Base-by-base conservation (phyloP, 306 rosid genomes). In the Fagus crenata region DNA sequence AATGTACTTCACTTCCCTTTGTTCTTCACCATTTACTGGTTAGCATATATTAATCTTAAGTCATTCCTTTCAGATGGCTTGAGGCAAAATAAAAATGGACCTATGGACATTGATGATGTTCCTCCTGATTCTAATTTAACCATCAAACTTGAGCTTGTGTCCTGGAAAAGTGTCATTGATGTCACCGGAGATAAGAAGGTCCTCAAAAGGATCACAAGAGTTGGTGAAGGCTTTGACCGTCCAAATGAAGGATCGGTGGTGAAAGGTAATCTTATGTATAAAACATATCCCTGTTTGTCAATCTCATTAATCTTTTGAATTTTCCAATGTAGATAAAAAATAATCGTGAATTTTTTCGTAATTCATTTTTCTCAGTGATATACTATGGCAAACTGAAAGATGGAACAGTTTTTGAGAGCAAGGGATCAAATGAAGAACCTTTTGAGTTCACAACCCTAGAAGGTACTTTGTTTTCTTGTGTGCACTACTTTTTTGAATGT, bases 221-320 rank as follows among this genome's bases (percentile, higher is more conserved):
- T 11, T 0, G 93, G 93, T 0, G 91, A 89, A 51, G 93, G 91
- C 33, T 75, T 80, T 67, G 93, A 87, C 74, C 87, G 82, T 54
- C 91, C 93, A 11, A 82, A 85, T 31, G 91, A 89, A 70, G 96
- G 91, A 69, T 82, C 93, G 35, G 41, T 76, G 31, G 93, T 87
- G 67, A 90, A 89, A 87, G 89, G 96, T 90, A 77, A 78, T 36
- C 14, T 32, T 6, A 8, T 70, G 1, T 22, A 71, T 22, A 11
- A 54, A 15, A 2, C 32, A 37, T 7, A 39, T n/a, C 2, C 51
- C 2, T 7, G 36, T 61, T 17, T 22, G 68, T 12, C 68, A 61
- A 4, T 22, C 33, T 4, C 13, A 28, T 61, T 61, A 1, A 18
- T 2, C 39, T 43, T 46, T 70, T 51, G 43, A 71, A 14, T 56